Evolutionary conservation across 1,284 basidiomycete species (phyloP).

Genomic region (Ustilago trichophora): DNA sequence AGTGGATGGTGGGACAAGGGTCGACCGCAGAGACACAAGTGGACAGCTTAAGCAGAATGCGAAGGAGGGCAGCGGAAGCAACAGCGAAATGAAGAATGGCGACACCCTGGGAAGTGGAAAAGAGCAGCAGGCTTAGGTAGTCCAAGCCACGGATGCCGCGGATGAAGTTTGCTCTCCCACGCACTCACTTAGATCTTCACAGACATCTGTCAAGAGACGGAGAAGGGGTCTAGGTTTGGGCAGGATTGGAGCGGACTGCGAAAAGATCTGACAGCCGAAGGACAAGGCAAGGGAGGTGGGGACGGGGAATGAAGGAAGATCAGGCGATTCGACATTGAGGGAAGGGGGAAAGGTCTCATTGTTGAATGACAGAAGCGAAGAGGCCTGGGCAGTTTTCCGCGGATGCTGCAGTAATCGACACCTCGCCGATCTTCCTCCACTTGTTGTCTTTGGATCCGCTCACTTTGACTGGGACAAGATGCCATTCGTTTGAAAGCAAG

Average conservation of each 20-base stretch:
- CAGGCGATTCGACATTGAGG: slow-evolving; percentile 18
- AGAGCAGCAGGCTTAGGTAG: slow-evolving; percentile 5
- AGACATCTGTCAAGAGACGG: background rate
- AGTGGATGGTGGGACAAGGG: background rate
- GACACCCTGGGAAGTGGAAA: background rate
- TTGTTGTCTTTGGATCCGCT: no score
- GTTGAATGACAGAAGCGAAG: background rate
- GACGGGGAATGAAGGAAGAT: slow-evolving; percentile 14
- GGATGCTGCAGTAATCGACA: slow-evolving; percentile 6
- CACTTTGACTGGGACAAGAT: no score
- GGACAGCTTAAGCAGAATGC: background rate
- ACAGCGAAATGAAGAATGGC: background rate
- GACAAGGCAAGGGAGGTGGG: background rate
- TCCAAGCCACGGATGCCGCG: slow-evolving; percentile 8
- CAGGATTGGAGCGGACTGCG: background rate
- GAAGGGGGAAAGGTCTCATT: no score
- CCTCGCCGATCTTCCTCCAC: slow-evolving; percentile 1
- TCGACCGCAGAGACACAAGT: background rate
- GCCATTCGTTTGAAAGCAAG: no score
- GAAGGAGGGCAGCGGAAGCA: background rate
- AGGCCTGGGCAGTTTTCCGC: background rate
- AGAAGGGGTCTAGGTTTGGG: background rate
- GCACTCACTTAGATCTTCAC: slow-evolving; percentile 2
- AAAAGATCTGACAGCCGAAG: slow-evolving; percentile 5
- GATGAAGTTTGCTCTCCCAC: background rate